Evolutionary conservation across 2,329 filamentous ascomycete genomes (phyloP).

Genomic region (Chaetomium strumarium): DNA sequence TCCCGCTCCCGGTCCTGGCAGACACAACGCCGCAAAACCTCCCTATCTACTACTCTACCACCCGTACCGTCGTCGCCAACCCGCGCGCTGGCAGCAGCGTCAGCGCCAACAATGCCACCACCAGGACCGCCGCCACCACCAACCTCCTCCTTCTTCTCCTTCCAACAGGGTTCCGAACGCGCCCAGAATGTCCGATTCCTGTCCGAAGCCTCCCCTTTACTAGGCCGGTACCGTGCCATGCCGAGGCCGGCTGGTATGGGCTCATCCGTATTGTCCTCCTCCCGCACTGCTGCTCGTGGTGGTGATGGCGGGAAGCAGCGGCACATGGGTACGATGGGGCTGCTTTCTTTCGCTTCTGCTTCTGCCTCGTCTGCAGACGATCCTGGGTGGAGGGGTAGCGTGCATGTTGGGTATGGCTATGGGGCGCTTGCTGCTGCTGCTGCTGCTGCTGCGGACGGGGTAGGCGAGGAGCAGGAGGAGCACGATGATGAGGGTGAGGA

Average conservation of each 20-base stretch:
- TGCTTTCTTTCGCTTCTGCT: slow-evolving; percentile 30
- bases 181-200: slow-evolving; percentile 38
- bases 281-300: neutral
- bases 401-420: slow-evolving; percentile 55
- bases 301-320: slow-evolving; percentile 9
- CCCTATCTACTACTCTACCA: too few relatives aligned
- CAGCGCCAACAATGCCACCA: slow-evolving; percentile 31
- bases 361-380: neutral
- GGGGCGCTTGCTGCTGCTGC: slow-evolving; percentile 45
- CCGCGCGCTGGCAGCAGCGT: slow-evolving; percentile 34
- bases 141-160: slow-evolving; percentile 52
- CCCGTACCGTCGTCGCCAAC: too few relatives aligned
- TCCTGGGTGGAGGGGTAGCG: slow-evolving; percentile 41
- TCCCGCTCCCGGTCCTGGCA: neutral
- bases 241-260: slow-evolving; percentile 37
- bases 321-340: slow-evolving; percentile 32
- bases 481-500: slow-evolving; percentile 30
- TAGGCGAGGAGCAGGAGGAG: slow-evolving; percentile 26
- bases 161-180: slow-evolving; percentile 58
- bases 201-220: slow-evolving; percentile 50
- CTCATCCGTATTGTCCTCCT: neutral
- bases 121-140: too few relatives aligned
- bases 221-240: slow-evolving; percentile 61
- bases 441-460: slow-evolving; percentile 29
- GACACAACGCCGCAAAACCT: neutral